Evolutionary conservation across 331 rosid species (phyloP).

Genomic region (Telfairia occidentalis): DNA sequence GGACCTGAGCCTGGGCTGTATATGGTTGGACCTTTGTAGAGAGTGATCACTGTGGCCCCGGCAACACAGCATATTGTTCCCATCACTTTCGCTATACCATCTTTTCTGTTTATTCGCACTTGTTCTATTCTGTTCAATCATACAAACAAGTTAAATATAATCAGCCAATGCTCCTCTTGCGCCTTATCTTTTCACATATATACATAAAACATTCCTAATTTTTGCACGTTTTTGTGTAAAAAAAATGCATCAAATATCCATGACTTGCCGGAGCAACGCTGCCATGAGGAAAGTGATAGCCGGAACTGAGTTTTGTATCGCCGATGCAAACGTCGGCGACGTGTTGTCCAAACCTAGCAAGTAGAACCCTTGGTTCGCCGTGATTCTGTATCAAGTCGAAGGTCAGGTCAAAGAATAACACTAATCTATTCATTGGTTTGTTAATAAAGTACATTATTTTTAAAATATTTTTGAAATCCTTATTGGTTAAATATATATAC

Average conservation of each 20-base stretch:
- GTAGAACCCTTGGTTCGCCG: constrained; percentile 98
- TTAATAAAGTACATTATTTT: too few relatives aligned
- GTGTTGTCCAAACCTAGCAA: constrained; percentile 94
- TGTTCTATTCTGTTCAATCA: constrained; percentile 60
- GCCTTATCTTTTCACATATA: too few relatives aligned
- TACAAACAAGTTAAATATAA: neutral
- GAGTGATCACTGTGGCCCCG: constrained; percentile 85
- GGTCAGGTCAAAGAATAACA: too few relatives aligned
- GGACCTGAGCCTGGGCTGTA: constrained; percentile 87
- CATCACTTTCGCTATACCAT: constrained; percentile 67
- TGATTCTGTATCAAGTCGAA: constrained; percentile 60
- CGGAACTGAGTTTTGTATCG: constrained; percentile 92
- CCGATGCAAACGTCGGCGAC: constrained; percentile 96
- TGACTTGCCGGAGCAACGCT: constrained; percentile 52
- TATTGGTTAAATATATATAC: too few relatives aligned
- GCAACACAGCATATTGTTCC: constrained; percentile 79
- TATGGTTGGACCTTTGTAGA: constrained; percentile 82
- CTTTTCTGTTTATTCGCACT: constrained; percentile 61
- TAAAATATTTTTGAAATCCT: too few relatives aligned
- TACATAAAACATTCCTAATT: too few relatives aligned
- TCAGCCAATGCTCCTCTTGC: too few relatives aligned
- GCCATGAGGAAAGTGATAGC: constrained; percentile 99
- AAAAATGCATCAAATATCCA: neutral
- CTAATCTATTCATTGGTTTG: too few relatives aligned
- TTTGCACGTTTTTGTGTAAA: neutral